These are phyloP conservation scores for Heliosperma pusillum DNA, from an alignment of 148 eudicot species.

Conservation along the genomic window DNA sequence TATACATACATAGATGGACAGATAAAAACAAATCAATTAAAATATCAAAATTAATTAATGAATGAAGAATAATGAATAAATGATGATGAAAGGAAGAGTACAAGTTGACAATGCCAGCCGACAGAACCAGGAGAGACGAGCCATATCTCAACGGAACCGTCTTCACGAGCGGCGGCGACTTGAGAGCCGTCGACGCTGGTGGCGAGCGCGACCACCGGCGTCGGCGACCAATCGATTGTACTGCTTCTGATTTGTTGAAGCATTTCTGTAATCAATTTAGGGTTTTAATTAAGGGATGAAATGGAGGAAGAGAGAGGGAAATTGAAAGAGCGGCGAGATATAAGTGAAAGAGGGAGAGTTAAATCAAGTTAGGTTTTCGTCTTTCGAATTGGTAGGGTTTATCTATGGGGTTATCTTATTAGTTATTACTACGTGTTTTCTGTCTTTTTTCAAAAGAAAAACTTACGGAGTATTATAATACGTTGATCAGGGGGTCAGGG, in stretches of 20 bases:
- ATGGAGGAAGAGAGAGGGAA: not conserved
- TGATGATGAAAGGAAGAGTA: constrained; percentile 19
- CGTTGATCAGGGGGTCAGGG: too few species aligned
- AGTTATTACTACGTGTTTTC: too few species aligned
- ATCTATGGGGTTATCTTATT: too few species aligned
- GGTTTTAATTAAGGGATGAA: not conserved
- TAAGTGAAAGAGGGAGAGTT: too few species aligned
- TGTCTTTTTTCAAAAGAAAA: too few species aligned
- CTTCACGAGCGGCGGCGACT: constrained; percentile 95
- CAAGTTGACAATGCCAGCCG: constrained; percentile 96
- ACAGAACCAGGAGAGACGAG: constrained; percentile 94
- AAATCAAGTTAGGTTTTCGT: too few species aligned
- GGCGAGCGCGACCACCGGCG: constrained; percentile 67
- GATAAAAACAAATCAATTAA: constrained; percentile 9
- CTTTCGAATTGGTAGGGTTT: too few species aligned
- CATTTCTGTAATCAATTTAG: constrained; percentile 18
- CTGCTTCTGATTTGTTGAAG: constrained; percentile 28
- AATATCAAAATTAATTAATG: not conserved
- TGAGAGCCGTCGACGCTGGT: constrained; percentile 76
- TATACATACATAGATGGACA: constrained; percentile 23
- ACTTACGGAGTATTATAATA: too few species aligned
- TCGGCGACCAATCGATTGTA: constrained; percentile 63
- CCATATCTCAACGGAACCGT: constrained; percentile 94
- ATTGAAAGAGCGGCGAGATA: not conserved
- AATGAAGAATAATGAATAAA: not conserved